Conservation (phyloP, 2,329 filamentous ascomycete species). For the Dichotomopilus funicola region DNA sequence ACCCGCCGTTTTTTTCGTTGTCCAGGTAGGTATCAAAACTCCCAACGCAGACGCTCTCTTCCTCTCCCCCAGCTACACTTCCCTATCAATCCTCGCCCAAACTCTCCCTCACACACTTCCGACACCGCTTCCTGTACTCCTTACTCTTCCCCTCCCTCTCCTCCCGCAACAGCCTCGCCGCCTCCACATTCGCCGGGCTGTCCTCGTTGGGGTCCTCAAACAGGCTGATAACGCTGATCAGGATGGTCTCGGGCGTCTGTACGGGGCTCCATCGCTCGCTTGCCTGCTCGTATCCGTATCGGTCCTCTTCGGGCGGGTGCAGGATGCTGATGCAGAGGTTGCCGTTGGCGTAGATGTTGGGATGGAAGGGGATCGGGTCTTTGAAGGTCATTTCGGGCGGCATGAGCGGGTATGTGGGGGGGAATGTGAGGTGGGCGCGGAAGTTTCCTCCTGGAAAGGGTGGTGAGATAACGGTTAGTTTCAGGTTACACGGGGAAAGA, state of each 20-base stretch:
- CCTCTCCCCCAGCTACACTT: too few species aligned
- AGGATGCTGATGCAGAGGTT: constrained; percentile 95
- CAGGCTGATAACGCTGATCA: constrained; percentile 87
- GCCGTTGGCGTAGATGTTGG: constrained; percentile 84
- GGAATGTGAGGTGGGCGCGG: constrained; percentile 77
- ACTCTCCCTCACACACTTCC: constrained; percentile 75
- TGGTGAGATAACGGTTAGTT: not conserved
- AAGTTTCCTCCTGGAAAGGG: constrained; percentile 72
- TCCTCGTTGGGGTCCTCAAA: constrained; percentile 91
- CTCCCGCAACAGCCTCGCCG: constrained; percentile 79
- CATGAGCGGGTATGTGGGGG: constrained; percentile 74
- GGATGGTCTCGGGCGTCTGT: constrained; percentile 89
- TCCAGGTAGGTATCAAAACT: too few species aligned
- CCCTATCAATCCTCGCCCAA: constrained; percentile 61
- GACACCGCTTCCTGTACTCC: constrained; percentile 73
- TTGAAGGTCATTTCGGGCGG: constrained; percentile 88
- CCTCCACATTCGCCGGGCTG: constrained; percentile 91
- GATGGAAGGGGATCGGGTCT: constrained; percentile 78
- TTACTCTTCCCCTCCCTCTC: constrained; percentile 54
- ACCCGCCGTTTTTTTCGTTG: too few species aligned
- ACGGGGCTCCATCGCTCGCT: constrained; percentile 91
- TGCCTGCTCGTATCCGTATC: constrained; percentile 86
- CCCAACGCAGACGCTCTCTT: too few species aligned
- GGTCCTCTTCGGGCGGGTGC: constrained; percentile 89
- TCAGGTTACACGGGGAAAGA: not conserved